These are phyloP conservation scores for Diaporthe ilicicola DNA, from an alignment of 2,329 filamentous ascomycete genomes.

Conservation along the genomic window DNA sequence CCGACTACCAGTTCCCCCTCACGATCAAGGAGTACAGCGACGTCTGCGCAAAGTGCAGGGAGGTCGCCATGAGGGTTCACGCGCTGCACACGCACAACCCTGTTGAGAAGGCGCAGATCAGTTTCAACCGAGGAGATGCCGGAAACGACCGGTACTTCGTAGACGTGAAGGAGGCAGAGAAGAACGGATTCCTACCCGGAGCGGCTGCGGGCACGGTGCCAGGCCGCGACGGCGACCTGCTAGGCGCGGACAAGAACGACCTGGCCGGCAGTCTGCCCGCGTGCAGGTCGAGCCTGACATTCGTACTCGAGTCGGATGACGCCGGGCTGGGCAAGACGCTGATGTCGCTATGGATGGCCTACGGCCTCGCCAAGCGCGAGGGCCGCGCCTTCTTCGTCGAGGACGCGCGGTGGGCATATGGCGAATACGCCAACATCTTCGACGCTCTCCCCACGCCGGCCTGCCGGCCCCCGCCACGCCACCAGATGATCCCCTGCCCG, in stretches of 20 bases:
- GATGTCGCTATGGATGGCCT: slow-evolving; percentile 84
- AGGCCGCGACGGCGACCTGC: slow-evolving; percentile 46
- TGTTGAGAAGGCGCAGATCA: slow-evolving; percentile 44
- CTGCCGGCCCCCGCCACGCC: slow-evolving; percentile 76
- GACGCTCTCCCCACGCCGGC: slow-evolving; percentile 68
- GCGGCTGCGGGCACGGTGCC: slow-evolving; percentile 46
- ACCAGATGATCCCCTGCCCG: slow-evolving; percentile 83
- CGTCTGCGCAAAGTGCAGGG: slow-evolving; percentile 73
- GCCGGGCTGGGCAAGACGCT: slow-evolving; percentile 81
- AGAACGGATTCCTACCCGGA: slow-evolving; percentile 66
- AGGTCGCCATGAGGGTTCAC: slow-evolving; percentile 68
- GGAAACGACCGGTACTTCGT: slow-evolving; percentile 72
- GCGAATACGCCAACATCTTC: slow-evolving; percentile 78
- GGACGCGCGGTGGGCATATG: slow-evolving; percentile 85
- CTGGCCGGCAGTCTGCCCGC: slow-evolving; percentile 60
- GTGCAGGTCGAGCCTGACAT: slow-evolving; percentile 79
- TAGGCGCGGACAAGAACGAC: slow-evolving; percentile 56
- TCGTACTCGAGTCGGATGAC: slow-evolving; percentile 76
- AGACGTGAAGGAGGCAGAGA: slow-evolving; percentile 77
- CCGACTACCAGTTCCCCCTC: slow-evolving; percentile 72
- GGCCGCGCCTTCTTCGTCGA: slow-evolving; percentile 84
- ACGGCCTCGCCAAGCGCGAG: slow-evolving; percentile 79
- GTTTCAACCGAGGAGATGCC: slow-evolving; percentile 59
- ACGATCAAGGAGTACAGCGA: slow-evolving; percentile 71
- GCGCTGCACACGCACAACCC: slow-evolving; percentile 55